Conservation (phyloP, 2,329 filamentous ascomycete genomes). For the Pseudofabraea citricarpa region DNA sequence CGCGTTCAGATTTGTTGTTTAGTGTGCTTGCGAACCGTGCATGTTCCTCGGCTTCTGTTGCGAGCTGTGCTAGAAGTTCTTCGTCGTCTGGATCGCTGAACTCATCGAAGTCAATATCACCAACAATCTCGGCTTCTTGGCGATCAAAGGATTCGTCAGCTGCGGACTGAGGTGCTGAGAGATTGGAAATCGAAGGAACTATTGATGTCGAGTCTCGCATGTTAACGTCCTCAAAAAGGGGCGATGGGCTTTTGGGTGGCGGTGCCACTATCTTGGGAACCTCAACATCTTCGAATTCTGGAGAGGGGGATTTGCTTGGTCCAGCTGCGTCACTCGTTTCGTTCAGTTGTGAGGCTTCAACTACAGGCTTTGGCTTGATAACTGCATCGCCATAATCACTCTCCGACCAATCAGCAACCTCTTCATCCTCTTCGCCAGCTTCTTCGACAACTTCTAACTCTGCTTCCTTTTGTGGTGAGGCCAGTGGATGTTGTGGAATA, state of each 20-base stretch:
- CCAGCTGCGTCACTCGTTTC: constrained; percentile 8
- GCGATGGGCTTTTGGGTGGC: constrained; percentile 11
- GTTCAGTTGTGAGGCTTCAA: neutral
- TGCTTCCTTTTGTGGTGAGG: neutral
- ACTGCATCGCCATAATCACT: constrained; percentile 37
- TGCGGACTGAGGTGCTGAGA: too few relatives aligned
- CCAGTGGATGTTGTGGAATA: constrained; percentile 20
- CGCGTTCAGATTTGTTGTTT: constrained; percentile 66
- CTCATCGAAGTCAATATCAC: constrained; percentile 46
- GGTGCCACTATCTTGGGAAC: constrained; percentile 20
- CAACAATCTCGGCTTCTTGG: constrained; percentile 10
- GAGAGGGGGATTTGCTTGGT: constrained; percentile 32
- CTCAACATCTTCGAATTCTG: constrained; percentile 46
- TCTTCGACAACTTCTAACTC: neutral
- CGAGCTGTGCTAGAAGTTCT: constrained; percentile 80
- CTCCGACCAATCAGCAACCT: constrained; percentile 47
- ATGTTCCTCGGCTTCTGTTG: constrained; percentile 88
- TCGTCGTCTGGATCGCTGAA: constrained; percentile 89
- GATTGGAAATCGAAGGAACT: neutral
- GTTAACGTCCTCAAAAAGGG: constrained; percentile 20
- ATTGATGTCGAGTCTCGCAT: constrained; percentile 9
- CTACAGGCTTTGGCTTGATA: constrained; percentile 8
- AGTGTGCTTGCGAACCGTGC: constrained; percentile 85
- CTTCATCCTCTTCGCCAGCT: constrained; percentile 4
- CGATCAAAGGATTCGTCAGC: constrained; percentile 18